A percentile compares a stretch with the other conserved stretches of the same genome.
These are phyloP conservation scores for Claviceps purpurea DNA, from an alignment of 2,329 filamentous ascomycete species.

Conservation along the genomic window DNA sequence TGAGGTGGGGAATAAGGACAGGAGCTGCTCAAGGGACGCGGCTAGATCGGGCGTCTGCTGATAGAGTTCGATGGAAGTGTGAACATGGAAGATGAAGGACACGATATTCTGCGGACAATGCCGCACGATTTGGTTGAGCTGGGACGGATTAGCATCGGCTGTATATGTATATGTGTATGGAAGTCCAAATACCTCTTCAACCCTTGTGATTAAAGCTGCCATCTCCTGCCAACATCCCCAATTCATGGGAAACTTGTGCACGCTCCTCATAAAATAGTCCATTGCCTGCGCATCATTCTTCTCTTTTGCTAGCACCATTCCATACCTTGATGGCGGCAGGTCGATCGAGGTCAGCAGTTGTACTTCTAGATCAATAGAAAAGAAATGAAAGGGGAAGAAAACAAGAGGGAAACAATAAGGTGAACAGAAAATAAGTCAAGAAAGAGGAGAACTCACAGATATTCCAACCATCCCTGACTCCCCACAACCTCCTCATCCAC, in stretches of 20 bases:
- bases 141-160: neutral
- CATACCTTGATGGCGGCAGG: constrained; percentile 42
- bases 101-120: constrained; percentile 81
- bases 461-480: constrained; percentile 89
- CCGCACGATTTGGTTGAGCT: constrained; percentile 59
- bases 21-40: constrained; percentile 60
- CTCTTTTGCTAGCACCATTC: constrained; percentile 76
- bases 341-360: neutral
- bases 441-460: constrained; percentile 36
- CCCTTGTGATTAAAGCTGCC: constrained; percentile 61
- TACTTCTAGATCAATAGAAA: neutral
- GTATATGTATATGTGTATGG: neutral
- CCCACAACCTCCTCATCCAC: constrained; percentile 43
- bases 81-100: constrained; percentile 85
- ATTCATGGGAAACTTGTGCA: constrained; percentile 84
- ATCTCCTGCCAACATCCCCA: constrained; percentile 97
- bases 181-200: constrained; percentile 54
- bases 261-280: constrained; percentile 75
- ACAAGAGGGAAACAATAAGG: neutral
- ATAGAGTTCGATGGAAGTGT: constrained; percentile 84
- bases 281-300: constrained; percentile 81
- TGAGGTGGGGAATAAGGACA: constrained; percentile 73
- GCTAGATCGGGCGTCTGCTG: constrained; percentile 68
- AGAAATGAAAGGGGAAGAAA: neutral
- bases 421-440: neutral